phyloP scores from a whole-genome alignment of 768 basidiomycete genomes.

The Leccinum obscurum region DNA sequence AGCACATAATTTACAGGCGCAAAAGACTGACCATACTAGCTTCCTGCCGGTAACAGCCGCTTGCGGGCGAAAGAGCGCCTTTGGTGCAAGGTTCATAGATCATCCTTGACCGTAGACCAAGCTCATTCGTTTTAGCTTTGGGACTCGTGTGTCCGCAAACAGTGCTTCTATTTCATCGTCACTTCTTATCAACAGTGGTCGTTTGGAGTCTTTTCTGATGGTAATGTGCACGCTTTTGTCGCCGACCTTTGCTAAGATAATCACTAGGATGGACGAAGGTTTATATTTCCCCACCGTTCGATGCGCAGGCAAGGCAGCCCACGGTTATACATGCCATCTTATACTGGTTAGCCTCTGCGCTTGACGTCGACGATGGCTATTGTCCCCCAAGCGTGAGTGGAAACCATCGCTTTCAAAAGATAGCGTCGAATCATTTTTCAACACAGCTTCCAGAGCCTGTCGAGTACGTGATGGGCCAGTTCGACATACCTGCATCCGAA shows the following conservation, averaged over 20 bases:
- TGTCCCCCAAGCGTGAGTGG: slow-evolving; percentile 25
- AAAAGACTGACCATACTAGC: slow-evolving; percentile 17
- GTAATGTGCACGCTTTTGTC: slow-evolving; percentile 30
- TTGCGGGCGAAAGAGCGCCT: slow-evolving; percentile 51
- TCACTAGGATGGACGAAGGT: slow-evolving; percentile 52
- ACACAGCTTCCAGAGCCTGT: slow-evolving; percentile 33
- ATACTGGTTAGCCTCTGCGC: slow-evolving; percentile 60
- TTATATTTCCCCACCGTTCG: slow-evolving; percentile 49
- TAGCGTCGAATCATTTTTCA: background rate
- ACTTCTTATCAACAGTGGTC: slow-evolving; percentile 63
- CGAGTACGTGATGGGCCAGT: slow-evolving; percentile 32
- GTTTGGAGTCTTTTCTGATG: slow-evolving; percentile 60
- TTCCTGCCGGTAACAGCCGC: slow-evolving; percentile 38
- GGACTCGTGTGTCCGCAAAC: slow-evolving; percentile 52
- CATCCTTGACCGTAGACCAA: background rate
- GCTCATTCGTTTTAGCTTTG: slow-evolving; percentile 36
- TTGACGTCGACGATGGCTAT: slow-evolving; percentile 33
- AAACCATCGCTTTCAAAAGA: background rate
- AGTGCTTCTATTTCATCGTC: slow-evolving; percentile 56
- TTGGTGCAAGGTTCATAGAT: slow-evolving; percentile 55
- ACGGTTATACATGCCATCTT: slow-evolving; percentile 52
- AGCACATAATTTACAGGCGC: background rate
- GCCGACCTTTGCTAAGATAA: background rate
- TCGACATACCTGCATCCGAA: slow-evolving; percentile 26
- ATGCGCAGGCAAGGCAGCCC: slow-evolving; percentile 42